Percentiles rank a stretch among this genome's conserved stretches.
These are phyloP conservation scores for Nissolia schottii DNA, from an alignment of 306 rosid genomes.

Conservation along the genomic window DNA sequence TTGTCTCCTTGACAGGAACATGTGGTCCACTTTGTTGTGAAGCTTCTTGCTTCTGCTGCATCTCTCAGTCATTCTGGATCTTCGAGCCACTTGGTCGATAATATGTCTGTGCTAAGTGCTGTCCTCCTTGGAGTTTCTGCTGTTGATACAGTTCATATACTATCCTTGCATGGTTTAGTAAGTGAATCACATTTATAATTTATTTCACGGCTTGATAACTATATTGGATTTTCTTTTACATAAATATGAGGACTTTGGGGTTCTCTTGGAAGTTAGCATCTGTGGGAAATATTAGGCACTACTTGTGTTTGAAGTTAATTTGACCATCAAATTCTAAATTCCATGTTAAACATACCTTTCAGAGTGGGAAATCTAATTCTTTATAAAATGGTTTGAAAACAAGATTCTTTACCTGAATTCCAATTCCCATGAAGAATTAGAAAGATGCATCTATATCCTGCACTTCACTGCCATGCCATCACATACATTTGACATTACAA, in stretches of 20 bases:
- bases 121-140: constrained; percentile 58
- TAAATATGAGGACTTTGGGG: background rate
- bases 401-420: background rate
- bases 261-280: constrained; percentile 3
- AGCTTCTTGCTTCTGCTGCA: constrained; percentile 59
- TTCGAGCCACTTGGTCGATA: constrained; percentile 47
- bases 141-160: constrained; percentile 62
- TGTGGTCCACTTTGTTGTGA: constrained; percentile 60
- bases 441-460: background rate
- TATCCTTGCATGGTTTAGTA: constrained; percentile 74
- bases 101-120: constrained; percentile 56
- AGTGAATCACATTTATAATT: constrained; percentile 27
- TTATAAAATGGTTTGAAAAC: background rate
- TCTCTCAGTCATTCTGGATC: constrained; percentile 49
- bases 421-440: background rate
- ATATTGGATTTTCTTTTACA: constrained; percentile 1
- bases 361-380: background rate
- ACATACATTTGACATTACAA: too few species aligned
- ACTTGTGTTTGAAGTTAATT: background rate
- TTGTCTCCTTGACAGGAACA: constrained; percentile 57
- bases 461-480: too few species aligned
- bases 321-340: background rate
- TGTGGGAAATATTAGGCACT: background rate
- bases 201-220: background rate
- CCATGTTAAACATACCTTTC: background rate